phyloP scores from a whole-genome alignment of 2,329 filamentous ascomycete genomes.

The Cladosporium sp. region DNA sequence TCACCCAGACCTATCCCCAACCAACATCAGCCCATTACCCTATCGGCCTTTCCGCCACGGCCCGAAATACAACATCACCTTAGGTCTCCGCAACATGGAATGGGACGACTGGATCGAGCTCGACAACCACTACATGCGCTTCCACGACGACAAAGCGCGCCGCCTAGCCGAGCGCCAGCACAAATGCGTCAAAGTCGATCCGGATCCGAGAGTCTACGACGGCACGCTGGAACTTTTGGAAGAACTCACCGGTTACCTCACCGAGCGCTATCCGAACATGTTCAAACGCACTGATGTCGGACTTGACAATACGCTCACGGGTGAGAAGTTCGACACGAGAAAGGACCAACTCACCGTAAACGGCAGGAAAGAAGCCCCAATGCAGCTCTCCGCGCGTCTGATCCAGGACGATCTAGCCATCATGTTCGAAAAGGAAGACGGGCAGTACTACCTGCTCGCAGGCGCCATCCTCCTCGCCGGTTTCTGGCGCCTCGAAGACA shows the following conservation, averaged over 20 bases:
- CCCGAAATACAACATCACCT: conserved; percentile 66
- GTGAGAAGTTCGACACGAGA: conserved; percentile 66
- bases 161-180: conserved; percentile 63
- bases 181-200: conserved; percentile 66
- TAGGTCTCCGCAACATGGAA: conserved; percentile 68
- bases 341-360: conserved; percentile 52
- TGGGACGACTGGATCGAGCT: conserved; percentile 80
- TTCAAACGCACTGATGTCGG: conserved; percentile 61
- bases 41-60: conserved; percentile 77
- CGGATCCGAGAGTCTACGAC: conserved; percentile 54
- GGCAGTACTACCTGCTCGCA: conserved; percentile 75
- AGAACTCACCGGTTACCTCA: conserved; percentile 67
- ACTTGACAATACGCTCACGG: conserved; percentile 66
- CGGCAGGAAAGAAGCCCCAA: conserved; percentile 62
- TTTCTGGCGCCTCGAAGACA: conserved; percentile 80
- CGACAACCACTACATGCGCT: conserved; percentile 72
- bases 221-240: conserved; percentile 73
- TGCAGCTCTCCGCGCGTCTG: conserved; percentile 68
- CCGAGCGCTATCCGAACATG: conserved; percentile 68
- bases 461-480: conserved; percentile 72
- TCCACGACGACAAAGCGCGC: conserved; percentile 65
- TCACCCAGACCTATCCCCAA: conserved; percentile 65
- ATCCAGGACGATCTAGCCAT: conserved; percentile 80
- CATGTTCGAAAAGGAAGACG: conserved; percentile 73
- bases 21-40: conserved; percentile 66